Conservation (phyloP, 768 basidiomycete species). For the Boletus sensibilis region DNA sequence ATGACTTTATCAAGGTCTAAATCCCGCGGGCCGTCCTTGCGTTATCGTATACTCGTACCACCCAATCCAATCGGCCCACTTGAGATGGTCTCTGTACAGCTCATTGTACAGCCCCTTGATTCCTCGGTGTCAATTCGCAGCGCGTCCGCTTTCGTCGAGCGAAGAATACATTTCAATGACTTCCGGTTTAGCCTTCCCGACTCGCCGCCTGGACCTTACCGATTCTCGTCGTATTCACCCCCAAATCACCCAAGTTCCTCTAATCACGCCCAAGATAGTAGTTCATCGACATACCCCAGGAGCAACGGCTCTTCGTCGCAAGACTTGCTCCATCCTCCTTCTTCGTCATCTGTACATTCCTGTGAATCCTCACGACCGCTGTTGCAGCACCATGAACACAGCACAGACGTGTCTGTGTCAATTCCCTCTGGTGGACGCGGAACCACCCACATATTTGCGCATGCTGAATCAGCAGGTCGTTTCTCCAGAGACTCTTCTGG, state of each 20-base stretch:
- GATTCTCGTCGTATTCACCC: conserved; percentile 17
- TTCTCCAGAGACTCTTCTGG: conserved; percentile 58
- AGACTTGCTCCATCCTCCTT: conserved; percentile 15
- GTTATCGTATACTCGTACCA: conserved; percentile 58
- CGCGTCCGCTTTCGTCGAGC: conserved; percentile 65
- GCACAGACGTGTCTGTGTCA: conserved; percentile 11
- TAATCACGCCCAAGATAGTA: conserved; percentile 25
- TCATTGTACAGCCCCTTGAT: conserved; percentile 62
- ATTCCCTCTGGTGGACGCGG: conserved; percentile 26
- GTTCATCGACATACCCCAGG: conserved; percentile 5
- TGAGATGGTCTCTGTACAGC: conserved; percentile 66
- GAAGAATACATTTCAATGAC: conserved; percentile 64
- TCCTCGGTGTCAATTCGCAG: conserved; percentile 56
- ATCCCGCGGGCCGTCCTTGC: conserved; percentile 55
- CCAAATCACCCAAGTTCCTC: conserved; percentile 29
- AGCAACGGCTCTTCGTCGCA: conserved; percentile 20
- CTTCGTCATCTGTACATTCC: conserved; percentile 27
- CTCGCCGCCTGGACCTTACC: conserved; percentile 23
- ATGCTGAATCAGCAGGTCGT: conserved; percentile 56
- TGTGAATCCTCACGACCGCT: conserved; percentile 27
- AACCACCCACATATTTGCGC: conserved; percentile 52
- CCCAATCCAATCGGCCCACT: conserved; percentile 63
- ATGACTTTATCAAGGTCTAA: conserved; percentile 48
- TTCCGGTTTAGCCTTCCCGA: conserved; percentile 23
- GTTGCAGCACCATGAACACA: conserved; percentile 18